These are phyloP conservation scores for Lenzites betulinus DNA, from an alignment of 768 basidiomycete genomes.

Conservation along the genomic window DNA sequence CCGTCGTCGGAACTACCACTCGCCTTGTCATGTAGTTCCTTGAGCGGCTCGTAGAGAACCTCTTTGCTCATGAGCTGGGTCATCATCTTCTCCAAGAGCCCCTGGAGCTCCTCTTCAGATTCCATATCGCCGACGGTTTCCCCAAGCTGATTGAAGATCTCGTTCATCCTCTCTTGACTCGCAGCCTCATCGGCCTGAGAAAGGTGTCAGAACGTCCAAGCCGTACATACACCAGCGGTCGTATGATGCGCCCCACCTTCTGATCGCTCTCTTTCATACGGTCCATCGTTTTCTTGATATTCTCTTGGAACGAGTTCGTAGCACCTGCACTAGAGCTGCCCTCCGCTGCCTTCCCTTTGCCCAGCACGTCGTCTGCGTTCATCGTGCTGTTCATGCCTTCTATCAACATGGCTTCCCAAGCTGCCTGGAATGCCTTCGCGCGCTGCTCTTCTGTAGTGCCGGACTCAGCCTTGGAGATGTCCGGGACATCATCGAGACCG, in stretches of 20 bases:
- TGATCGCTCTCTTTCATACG: slow-evolving; percentile 69
- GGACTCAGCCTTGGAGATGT: slow-evolving; percentile 3
- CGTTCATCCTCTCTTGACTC: slow-evolving; percentile 47
- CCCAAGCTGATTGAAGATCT: slow-evolving; percentile 52
- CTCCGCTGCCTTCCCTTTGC: slow-evolving; percentile 22
- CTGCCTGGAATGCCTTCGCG: slow-evolving; percentile 49
- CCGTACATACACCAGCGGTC: too few species aligned
- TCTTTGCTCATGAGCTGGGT: slow-evolving; percentile 79
- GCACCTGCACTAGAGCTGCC: slow-evolving; percentile 5
- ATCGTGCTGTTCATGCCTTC: slow-evolving; percentile 55
- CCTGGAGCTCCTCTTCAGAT: slow-evolving; percentile 53
- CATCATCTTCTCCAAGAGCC: slow-evolving; percentile 82
- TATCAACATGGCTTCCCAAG: slow-evolving; percentile 73
- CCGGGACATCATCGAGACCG: slow-evolving; percentile 12
- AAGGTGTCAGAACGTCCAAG: background rate
- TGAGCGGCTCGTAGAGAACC: slow-evolving; percentile 82
- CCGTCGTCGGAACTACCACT: slow-evolving; percentile 18
- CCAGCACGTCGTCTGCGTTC: slow-evolving; percentile 9
- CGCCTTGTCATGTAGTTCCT: slow-evolving; percentile 75
- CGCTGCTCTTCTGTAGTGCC: slow-evolving; percentile 30
- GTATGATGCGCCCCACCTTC: background rate
- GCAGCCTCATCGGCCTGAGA: slow-evolving; percentile 28
- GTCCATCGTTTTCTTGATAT: slow-evolving; percentile 71
- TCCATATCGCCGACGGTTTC: slow-evolving; percentile 35
- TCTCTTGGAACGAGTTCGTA: slow-evolving; percentile 61